These are phyloP conservation scores for Aspergillus sp. DNA, from an alignment of 2,329 filamentous ascomycete species.

Conservation along the genomic window DNA sequence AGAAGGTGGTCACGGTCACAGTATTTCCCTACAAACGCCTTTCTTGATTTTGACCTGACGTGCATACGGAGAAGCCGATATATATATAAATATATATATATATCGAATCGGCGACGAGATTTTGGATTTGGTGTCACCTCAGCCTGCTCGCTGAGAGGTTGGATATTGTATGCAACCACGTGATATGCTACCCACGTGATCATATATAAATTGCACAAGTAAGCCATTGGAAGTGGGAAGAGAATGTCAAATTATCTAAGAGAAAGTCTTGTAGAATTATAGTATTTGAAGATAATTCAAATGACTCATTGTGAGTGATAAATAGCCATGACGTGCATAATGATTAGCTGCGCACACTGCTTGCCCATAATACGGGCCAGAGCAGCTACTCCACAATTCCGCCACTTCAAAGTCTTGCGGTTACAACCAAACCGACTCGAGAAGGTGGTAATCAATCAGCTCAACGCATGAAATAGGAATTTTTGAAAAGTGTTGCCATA, in stretches of 20 bases:
- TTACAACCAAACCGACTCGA: background rate
- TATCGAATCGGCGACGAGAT: background rate
- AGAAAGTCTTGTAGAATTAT: background rate
- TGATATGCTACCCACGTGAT: background rate
- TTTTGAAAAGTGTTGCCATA: background rate
- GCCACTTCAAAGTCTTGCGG: constrained; percentile 9
- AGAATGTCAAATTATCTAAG: background rate
- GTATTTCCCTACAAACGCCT: background rate
- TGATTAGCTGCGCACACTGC: background rate
- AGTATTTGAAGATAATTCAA: background rate
- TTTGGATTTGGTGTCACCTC: background rate
- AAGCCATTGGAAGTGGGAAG: background rate
- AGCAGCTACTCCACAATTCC: constrained; percentile 4
- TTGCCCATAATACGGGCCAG: background rate
- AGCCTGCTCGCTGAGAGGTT: too few species aligned
- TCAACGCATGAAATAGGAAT: background rate
- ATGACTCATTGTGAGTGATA: background rate
- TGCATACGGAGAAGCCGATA: background rate
- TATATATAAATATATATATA: background rate
- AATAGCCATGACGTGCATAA: background rate
- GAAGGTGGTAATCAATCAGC: background rate
- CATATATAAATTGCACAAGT: background rate
- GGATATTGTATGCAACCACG: too few species aligned
- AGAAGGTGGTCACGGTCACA: background rate
- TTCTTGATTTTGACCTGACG: background rate